Evolutionary conservation across 257 asterid species (phyloP), one percentile per base, ranked within the genome.

Genomic region (Solanum etuberosum): DNA sequence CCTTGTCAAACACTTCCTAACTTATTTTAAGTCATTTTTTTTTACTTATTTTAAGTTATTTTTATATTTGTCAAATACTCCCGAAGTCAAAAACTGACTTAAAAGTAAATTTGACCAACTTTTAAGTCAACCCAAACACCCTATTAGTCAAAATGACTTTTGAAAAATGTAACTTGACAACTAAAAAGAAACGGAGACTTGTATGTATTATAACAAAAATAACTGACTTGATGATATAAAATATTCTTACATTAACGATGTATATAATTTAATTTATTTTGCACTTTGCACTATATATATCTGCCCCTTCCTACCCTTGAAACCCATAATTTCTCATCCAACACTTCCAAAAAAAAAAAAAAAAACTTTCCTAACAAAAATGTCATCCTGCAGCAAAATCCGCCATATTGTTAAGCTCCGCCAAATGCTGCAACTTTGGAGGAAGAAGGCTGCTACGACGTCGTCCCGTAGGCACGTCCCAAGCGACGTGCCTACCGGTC

Each of bases 331-430:
- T 68, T 59, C 88, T 54, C 85, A 16, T 57, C 21, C 32, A 2
- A 25, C 40, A 63, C 83, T 40, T 48, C 11, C 73, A 48, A 25
- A 34, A 3, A 13, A 14, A 5, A 25, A 25, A 14, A 27, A 27
- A 25, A 11, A 65, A 5, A 12, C 34, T 31, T 8, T 20, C 15
- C n/a, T 0, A 4, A 46, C 2, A 7, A 85, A 14, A 29, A 92
- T 92, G 94, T 83, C 93, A 2, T 88, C 88, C 1, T 91, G 93
- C 89, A 89, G 89, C 93, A 92, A 91, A 57, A 92, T 92, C 88
- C 90, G 89, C 46, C 86, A 86, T 89, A 91, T 92, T 48, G 94
- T 92, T 65, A 84, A 87, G 87, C 92, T 93, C 90, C 94, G 92
- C 51, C 95, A 91, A 77, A 86, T 90, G 91, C 85, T 93, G 0